Evolutionary conservation across 345 rosid genomes (phyloP).

Genomic region (Salix purpurea): DNA sequence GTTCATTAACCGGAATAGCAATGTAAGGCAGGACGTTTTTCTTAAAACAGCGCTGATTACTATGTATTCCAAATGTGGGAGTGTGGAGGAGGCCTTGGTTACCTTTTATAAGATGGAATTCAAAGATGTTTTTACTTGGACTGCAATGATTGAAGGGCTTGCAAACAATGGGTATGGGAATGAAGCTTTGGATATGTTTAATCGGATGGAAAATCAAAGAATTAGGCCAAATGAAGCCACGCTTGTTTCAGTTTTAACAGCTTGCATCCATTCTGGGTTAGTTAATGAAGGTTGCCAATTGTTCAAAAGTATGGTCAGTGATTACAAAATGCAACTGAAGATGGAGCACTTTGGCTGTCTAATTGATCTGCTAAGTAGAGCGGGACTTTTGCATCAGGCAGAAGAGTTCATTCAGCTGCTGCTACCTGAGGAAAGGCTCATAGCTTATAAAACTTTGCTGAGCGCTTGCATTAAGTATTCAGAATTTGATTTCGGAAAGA

Average conservation of each 20-base stretch:
- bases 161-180: slow-evolving; percentile 23
- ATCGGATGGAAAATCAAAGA: slow-evolving; percentile 20
- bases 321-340: slow-evolving; percentile 10
- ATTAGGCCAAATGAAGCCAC: slow-evolving; percentile 25
- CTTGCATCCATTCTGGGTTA: slow-evolving; percentile 28
- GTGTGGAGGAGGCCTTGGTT: slow-evolving; percentile 25
- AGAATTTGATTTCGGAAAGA: slow-evolving; percentile 19
- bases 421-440: background rate
- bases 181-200: slow-evolving; percentile 15
- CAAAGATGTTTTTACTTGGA: slow-evolving; percentile 25
- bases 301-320: slow-evolving; percentile 16
- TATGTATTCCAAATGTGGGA: slow-evolving; percentile 31
- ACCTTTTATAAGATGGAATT: slow-evolving; percentile 31
- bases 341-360: slow-evolving; percentile 27
- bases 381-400: slow-evolving; percentile 25
- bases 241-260: slow-evolving; percentile 18
- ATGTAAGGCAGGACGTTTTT: slow-evolving; percentile 20
- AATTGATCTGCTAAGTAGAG: slow-evolving; percentile 26
- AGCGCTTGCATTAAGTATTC: slow-evolving; percentile 28
- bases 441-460: slow-evolving; percentile 14
- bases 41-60: slow-evolving; percentile 26
- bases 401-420: slow-evolving; percentile 21
- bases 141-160: slow-evolving; percentile 32
- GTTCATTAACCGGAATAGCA: slow-evolving; percentile 12
- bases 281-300: slow-evolving; percentile 15